Evolutionary conservation across 2,329 filamentous ascomycete species (phyloP), one percentile per base, ranked within the genome.

Genomic region (Drechslera avenae): DNA sequence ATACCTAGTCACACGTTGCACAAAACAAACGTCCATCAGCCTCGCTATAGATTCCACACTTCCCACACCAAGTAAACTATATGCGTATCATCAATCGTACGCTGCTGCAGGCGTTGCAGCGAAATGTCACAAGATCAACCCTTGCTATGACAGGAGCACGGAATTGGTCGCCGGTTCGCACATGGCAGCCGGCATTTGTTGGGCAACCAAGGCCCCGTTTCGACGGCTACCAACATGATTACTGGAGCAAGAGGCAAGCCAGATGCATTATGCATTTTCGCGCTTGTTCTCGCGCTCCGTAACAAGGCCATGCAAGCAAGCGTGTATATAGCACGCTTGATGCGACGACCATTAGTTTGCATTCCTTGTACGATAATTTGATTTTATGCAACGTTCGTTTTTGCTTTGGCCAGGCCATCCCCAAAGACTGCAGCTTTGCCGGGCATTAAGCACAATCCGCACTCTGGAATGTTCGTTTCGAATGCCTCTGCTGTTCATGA

Each of bases 101-200:
- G n/a, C 10, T 30, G n/a, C n/a, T 7, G 33, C 19, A 4, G 23
- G 23, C 26, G 21, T 18, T 32, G 26, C 17, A 41, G 26, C 23
- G 6, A 41, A 30, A 13, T 13, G 10, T 16, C 45, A 37, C 33
- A 21, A 39, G 39, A 44, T 16, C 9, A 36, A 14, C 16, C 30
- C 13, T 33, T 19, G 2, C 5, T 9, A 14, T 32, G 17, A 34
- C 34, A 52, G 34, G 18, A 19, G 39, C 35, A 14, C 13, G 35
- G 50, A 43, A 49, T 18, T 16, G 8, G 39, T 30, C 26, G 9
- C 26, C 28, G 18, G 34, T 30, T 28, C 26, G 30, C 30, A 46
- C 42, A 46, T 46, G 42, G 48, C 36, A 37, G 28, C 39, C 21
- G 36, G 39, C 34, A 44, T 52, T 44, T 49, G 45, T 52, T 52